phyloP scores from a whole-genome alignment of 2,329 filamentous ascomycete species.

The Penicillium sp. region DNA sequence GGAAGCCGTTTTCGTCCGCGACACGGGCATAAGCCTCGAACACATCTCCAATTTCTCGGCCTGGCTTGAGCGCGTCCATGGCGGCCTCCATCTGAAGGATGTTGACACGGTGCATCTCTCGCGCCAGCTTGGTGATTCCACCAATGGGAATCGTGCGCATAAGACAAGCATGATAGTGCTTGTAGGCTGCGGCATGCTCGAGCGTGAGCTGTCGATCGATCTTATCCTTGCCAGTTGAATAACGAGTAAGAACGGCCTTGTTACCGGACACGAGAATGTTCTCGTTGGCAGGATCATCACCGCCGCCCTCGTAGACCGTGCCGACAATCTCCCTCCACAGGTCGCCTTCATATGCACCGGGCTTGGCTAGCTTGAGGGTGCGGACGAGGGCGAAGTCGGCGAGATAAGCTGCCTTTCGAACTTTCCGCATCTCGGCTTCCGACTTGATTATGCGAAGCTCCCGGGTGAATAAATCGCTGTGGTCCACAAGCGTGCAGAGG shows the following conservation, averaged over 20 bases:
- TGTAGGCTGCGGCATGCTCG: constrained; percentile 35
- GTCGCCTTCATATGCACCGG: constrained; percentile 37
- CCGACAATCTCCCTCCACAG: constrained; percentile 35
- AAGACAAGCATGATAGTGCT: constrained; percentile 35
- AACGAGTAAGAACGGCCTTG: constrained; percentile 34
- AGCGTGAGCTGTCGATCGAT: constrained; percentile 35
- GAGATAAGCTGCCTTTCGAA: constrained; percentile 36
- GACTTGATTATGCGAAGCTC: constrained; percentile 36
- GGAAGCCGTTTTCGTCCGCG: constrained; percentile 32
- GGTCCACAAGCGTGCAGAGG: constrained; percentile 29
- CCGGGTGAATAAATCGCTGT: constrained; percentile 30
- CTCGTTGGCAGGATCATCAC: constrained; percentile 36
- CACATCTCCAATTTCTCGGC: constrained; percentile 27
- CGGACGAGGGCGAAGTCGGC: constrained; percentile 36
- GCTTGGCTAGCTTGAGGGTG: constrained; percentile 35
- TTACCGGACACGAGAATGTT: constrained; percentile 37
- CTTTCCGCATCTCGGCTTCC: constrained; percentile 27
- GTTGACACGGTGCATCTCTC: constrained; percentile 28
- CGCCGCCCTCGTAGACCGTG: constrained; percentile 37
- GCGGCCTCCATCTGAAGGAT: constrained; percentile 29
- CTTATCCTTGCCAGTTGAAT: constrained; percentile 31
- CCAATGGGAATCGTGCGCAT: constrained; percentile 35
- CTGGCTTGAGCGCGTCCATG: constrained; percentile 29
- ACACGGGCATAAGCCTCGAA: constrained; percentile 31
- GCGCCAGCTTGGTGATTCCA: constrained; percentile 27